A percentile compares a stretch with the other conserved stretches of the same genome.
phyloP scores from a whole-genome alignment of 176 grass and related monocot genomes.

The Oryza glumipatula region DNA sequence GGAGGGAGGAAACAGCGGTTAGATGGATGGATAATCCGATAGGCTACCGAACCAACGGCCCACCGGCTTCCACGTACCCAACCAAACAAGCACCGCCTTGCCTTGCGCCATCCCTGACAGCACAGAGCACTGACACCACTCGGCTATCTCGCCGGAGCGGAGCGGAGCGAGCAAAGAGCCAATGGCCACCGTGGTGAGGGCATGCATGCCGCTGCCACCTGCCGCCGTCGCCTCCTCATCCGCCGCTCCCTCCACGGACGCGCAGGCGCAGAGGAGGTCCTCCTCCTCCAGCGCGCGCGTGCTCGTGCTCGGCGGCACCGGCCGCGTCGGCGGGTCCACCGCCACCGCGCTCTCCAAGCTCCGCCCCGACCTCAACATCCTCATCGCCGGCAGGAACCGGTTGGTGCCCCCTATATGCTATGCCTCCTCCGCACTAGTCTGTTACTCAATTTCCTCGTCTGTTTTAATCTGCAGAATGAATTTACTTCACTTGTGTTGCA shows the following conservation, averaged over 20 bases:
- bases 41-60: no score
- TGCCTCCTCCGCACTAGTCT: no score
- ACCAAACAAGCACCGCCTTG: no score
- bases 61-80: no score
- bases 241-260: slow-evolving; percentile 14
- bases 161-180: background rate
- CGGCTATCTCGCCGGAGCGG: no score
- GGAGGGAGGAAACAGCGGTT: no score
- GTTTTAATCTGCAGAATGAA: no score
- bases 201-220: slow-evolving; percentile 53
- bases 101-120: no score
- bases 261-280: background rate
- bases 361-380: slow-evolving; percentile 64
- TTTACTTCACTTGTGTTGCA: no score
- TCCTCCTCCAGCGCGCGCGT: slow-evolving; percentile 50
- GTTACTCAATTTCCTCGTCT: no score
- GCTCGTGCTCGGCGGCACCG: slow-evolving; percentile 79
- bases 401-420: background rate
- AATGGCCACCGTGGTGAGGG: slow-evolving; percentile 44
- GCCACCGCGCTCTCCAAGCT: slow-evolving; percentile 79
- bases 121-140: no score
- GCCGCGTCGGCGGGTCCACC: slow-evolving; percentile 87
- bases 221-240: slow-evolving; percentile 29
- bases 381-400: slow-evolving; percentile 78
- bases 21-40: no score